phyloP scores from a whole-genome alignment of 129 eudicot genomes.

The Lonicera japonica region DNA sequence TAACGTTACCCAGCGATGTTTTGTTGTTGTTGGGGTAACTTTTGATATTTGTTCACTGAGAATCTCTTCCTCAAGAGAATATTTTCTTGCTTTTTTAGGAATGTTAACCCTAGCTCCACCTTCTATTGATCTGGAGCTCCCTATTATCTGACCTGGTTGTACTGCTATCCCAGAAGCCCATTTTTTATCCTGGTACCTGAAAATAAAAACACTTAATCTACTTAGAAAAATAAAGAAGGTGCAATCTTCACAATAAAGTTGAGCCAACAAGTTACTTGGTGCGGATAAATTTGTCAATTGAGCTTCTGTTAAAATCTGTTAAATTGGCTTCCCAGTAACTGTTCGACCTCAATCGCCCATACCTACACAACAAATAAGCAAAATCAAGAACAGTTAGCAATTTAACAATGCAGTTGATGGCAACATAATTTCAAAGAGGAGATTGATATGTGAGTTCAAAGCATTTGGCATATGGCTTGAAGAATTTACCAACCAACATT shows the following conservation, averaged over 20 bases:
- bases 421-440: too few species aligned
- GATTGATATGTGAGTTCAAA: too few species aligned
- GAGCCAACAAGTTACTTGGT: slow-evolving; percentile 31
- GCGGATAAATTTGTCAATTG: slow-evolving; percentile 37
- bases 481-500: too few species aligned
- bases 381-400: too few species aligned
- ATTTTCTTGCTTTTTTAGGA: slow-evolving; percentile 44
- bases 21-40: slow-evolving; percentile 11
- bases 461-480: too few species aligned
- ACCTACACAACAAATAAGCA: slow-evolving; percentile 16
- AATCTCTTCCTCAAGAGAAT: slow-evolving; percentile 43
- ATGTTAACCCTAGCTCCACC: slow-evolving; percentile 15
- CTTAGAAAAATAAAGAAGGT: not conserved
- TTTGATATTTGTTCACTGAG: slow-evolving; percentile 7
- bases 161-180: slow-evolving; percentile 30
- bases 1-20: slow-evolving; percentile 32
- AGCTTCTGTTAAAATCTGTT: slow-evolving; percentile 27
- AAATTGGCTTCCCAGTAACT: slow-evolving; percentile 58
- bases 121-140: not conserved
- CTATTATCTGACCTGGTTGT: slow-evolving; percentile 13
- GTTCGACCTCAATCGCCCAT: slow-evolving; percentile 46
- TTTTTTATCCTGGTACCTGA: slow-evolving; percentile 40
- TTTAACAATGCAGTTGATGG: too few species aligned
- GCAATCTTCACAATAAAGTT: not conserved
- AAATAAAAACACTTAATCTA: not conserved